Evolutionary conservation across 1,284 basidiomycete genomes (phyloP), one percentile per base, ranked within the genome.

Genomic region (Cryptococcus maquisensis): DNA sequence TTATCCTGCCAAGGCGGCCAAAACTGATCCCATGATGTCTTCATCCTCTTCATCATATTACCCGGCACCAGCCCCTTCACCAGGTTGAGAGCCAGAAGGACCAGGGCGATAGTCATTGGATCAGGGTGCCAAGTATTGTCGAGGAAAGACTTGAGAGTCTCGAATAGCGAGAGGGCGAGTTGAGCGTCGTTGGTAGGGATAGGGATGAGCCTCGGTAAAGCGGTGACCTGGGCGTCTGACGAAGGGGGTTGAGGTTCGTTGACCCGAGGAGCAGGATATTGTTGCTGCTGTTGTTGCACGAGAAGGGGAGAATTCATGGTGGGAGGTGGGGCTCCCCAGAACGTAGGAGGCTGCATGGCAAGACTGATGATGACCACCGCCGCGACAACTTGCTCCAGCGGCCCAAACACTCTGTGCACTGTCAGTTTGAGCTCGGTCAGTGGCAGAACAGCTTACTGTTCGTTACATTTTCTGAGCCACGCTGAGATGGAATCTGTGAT

Each of bases 1-100:
- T 64, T 55, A 42, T 66, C 61, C 38, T 68, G 62, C 66, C 67
- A 67, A 10, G 63, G 65, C n/a, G 65, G 64, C 63, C 67, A 64
- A 43, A 67, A 63, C 1, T 65, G 13, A 32, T 57, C 24, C 67
- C 67, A 69, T 2, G 59, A 64, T 12, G 49, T 51, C 28, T 49
- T 61, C 21, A 66, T 21, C 9, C 61, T 43, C 15, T 8, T 41
- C 35, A 49, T 55, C 6, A 57, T 20, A 13, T 62, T 52, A 2
- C 18, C n/a, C 4, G 61, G 60, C 4, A 64, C 28, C 20, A 61
- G 23, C 35, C 61, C 35, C 2, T 55, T n/a, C 4, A 51, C 21
- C 7, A 64, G 18, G 36, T 66, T 64, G 24, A 64, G 21, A 10
- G 49, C 23, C 28, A 63, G 32, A 7, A 63, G 43, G 16, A 57